phyloP scores from a whole-genome alignment of 257 asterid species.

The Perilla frutescens region DNA sequence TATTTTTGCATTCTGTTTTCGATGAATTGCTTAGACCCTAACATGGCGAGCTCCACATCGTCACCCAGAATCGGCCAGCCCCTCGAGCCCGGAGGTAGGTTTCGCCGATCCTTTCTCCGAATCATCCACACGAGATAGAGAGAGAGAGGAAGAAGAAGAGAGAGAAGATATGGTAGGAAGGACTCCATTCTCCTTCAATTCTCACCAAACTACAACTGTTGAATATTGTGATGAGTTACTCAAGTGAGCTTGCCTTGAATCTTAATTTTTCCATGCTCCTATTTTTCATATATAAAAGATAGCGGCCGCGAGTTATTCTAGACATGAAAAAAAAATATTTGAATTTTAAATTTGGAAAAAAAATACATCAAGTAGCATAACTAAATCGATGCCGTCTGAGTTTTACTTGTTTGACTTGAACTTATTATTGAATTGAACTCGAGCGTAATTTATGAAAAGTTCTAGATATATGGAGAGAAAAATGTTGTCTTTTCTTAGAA shows the following conservation, averaged over 20 bases:
- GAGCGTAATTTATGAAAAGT: no score
- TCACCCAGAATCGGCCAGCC: conserved; percentile 77
- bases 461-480: no score
- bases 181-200: conserved; percentile 40
- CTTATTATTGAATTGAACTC: no score
- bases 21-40: conserved; percentile 51
- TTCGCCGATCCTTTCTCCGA: conserved; percentile 28
- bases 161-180: conserved; percentile 40
- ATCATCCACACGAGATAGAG: conserved; percentile 37
- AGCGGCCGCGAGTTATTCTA: no score
- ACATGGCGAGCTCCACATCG: conserved; percentile 44
- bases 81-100: conserved; percentile 55
- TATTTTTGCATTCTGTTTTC: conserved; percentile 51
- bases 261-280: no score
- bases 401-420: no score
- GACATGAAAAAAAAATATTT: no score
- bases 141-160: conserved; percentile 47
- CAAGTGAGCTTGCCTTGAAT: background rate
- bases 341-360: no score
- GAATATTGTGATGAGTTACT: background rate
- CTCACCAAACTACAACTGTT: background rate
- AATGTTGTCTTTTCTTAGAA: no score
- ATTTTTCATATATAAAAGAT: no score
- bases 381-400: no score
- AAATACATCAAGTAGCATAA: no score